Conservation (phyloP, 192 early-diverging fungal species). For the Backusella sp. region DNA sequence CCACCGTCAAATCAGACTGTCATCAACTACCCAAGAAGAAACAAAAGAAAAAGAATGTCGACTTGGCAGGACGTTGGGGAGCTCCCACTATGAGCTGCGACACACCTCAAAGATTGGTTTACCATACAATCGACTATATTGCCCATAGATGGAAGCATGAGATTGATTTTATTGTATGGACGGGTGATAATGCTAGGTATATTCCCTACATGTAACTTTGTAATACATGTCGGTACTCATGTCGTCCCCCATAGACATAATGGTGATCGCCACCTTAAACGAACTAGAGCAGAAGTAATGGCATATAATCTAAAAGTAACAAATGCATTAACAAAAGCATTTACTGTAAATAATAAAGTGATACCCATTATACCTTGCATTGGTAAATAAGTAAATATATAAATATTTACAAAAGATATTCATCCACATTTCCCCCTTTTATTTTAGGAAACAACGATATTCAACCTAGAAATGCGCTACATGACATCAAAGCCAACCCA, state of each 20-base stretch:
- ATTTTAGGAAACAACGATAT: constrained; percentile 66
- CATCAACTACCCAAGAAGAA: constrained; percentile 41
- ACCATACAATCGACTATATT: constrained; percentile 63
- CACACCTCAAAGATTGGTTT: constrained; percentile 52
- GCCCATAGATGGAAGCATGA: constrained; percentile 41
- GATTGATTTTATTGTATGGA: constrained; percentile 77
- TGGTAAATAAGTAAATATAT: constrained; percentile 13
- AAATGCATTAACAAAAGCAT: constrained; percentile 42
- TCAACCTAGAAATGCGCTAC: constrained; percentile 56
- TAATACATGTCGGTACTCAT: not conserved
- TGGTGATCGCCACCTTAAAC: constrained; percentile 55
- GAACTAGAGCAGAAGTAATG: constrained; percentile 58
- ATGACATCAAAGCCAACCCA: constrained; percentile 36
- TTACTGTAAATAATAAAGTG: constrained; percentile 33
- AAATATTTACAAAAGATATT: not conserved
- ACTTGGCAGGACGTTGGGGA: constrained; percentile 55
- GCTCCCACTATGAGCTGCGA: constrained; percentile 62
- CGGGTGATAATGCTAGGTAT: constrained; percentile 72
- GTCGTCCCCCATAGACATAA: constrained; percentile 54
- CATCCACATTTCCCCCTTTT: not conserved
- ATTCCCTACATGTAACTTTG: not conserved
- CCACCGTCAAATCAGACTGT: constrained; percentile 57
- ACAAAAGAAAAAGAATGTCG: constrained; percentile 11
- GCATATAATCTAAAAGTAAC: constrained; percentile 51
- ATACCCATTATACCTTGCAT: constrained; percentile 52